Evolutionary conservation across 169 alveolate species (phyloP), one percentile per base, ranked within the genome.

Genomic region (Babesia bigemina): DNA sequence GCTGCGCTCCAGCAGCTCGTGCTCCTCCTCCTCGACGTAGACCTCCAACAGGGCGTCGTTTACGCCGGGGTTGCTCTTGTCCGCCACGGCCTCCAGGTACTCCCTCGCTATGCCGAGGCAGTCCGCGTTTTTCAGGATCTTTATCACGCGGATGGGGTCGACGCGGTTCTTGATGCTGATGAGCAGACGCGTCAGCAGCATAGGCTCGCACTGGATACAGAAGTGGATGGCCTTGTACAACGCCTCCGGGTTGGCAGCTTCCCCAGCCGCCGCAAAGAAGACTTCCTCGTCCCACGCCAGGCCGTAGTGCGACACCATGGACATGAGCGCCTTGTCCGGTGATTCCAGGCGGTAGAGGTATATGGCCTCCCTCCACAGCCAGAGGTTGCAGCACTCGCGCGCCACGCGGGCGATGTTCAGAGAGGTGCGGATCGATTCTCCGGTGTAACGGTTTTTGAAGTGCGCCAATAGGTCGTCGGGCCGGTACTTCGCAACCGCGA

Each of bases 161-260:
- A 96, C 91, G 87, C 95, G 95, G 57, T 62, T 79, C 74, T 87
- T 92, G 67, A 91, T 84, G 33, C 85, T 71, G 59, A 69, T 78
- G 61, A 93, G 86, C 70, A 98, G 92, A 67, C 96, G 96, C 75
- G 97, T 96, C 56, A 98, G 91, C 75, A 95, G 94, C 93, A 95
- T 92, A n/a, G 99, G 99, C 86, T 97, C 96, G 85, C 98, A 99
- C 71, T 97, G 99, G 45, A 98, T 91, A 91, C 97, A 98, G 87
- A 98, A 98, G 82, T 95, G 93, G 67, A 98, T 96, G n/a, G 99
- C 98, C 87, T 97, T 95, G 92, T 98, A 97, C 86, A 96, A 93
- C 63, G 98, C 92, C 84, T 98, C 99, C 60, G 96, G 95, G 84
- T 97, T 98, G 22, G 97, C 82, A 44, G 96, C 99, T 81, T 96